phyloP scores from a whole-genome alignment of 805 yeast genomes.

The Candida taoyuanica region DNA sequence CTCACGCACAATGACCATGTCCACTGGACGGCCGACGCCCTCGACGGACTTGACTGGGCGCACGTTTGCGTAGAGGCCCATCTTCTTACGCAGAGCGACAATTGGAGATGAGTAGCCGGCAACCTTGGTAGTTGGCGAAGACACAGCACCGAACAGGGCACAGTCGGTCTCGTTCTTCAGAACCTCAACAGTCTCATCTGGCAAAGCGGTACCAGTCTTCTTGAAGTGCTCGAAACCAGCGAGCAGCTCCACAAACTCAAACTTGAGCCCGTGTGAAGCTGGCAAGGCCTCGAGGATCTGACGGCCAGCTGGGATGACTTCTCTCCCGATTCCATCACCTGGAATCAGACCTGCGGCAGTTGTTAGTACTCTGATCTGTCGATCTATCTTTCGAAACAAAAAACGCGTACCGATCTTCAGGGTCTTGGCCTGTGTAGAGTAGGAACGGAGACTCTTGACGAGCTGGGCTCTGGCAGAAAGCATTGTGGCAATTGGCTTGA shows the following conservation, averaged over 20 bases:
- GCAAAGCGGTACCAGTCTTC: conserved; percentile 92
- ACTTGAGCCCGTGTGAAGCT: conserved; percentile 66
- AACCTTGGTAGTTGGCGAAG: conserved; percentile 90
- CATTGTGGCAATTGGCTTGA: too few species aligned
- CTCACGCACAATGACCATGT: conserved; percentile 97
- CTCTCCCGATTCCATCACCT: conserved; percentile 98
- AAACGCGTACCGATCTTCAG: conserved; percentile 39
- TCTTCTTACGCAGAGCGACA: conserved; percentile 94
- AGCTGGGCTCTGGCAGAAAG: conserved; percentile 11
- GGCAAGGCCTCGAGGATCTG: conserved; percentile 82
- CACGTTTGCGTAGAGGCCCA: conserved; percentile 94
- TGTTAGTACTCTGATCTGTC: conserved; percentile 3
- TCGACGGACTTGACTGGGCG: conserved; percentile 95
- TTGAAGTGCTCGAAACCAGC: conserved; percentile 96
- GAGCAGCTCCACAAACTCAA: conserved; percentile 80
- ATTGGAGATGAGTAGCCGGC: conserved; percentile 97
- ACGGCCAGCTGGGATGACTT: conserved; percentile 95
- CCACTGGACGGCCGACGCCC: conserved; percentile 84
- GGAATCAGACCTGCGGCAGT: conserved; percentile 68
- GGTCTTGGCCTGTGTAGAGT: conserved; percentile 39
- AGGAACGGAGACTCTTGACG: conserved; percentile 23
- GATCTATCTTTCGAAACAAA: conserved; percentile 15
- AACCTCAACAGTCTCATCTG: conserved; percentile 81
- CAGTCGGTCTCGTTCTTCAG: conserved; percentile 87
- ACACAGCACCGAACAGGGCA: conserved; percentile 96